These are phyloP conservation scores for Akanthomyces muscarius DNA, from an alignment of 2,329 filamentous ascomycete genomes.

Conservation along the genomic window DNA sequence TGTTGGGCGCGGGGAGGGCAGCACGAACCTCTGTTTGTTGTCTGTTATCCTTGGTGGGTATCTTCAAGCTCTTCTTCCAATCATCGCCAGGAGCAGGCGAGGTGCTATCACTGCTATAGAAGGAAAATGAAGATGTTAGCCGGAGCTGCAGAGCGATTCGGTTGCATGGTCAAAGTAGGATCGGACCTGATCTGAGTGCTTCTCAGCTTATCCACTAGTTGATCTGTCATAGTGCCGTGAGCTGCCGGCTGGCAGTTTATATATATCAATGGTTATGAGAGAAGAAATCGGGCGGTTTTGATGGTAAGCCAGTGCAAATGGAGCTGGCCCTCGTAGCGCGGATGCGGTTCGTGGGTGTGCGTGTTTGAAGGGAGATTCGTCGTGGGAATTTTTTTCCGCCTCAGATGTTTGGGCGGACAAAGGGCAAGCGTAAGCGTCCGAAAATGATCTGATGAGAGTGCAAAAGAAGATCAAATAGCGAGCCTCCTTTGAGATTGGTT, in stretches of 20 bases:
- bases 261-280: slow-evolving; percentile 11
- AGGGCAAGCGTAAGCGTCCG: not conserved
- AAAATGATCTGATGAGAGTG: not conserved
- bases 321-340: slow-evolving; percentile 14
- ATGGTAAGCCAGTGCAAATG: slow-evolving; percentile 18
- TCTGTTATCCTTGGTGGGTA: slow-evolving; percentile 70
- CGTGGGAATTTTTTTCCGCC: slow-evolving; percentile 14
- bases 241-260: slow-evolving; percentile 26
- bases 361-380: slow-evolving; percentile 9
- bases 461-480: not conserved
- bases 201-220: slow-evolving; percentile 43
- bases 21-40: slow-evolving; percentile 70
- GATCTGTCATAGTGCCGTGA: slow-evolving; percentile 40
- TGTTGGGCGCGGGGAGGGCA: not conserved
- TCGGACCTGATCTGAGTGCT: slow-evolving; percentile 39
- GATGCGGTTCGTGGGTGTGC: slow-evolving; percentile 16
- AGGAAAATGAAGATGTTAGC: slow-evolving; percentile 30
- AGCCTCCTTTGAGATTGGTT: slow-evolving; percentile 1
- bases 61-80: slow-evolving; percentile 70
- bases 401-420: not conserved
- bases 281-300: slow-evolving; percentile 18
- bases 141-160: slow-evolving; percentile 19
- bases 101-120: slow-evolving; percentile 41
- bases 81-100: slow-evolving; percentile 47
- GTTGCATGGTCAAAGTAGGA: not conserved